Conservation (phyloP, 73 alveolate genomes). For the Paramecium biaurelia region DNA sequence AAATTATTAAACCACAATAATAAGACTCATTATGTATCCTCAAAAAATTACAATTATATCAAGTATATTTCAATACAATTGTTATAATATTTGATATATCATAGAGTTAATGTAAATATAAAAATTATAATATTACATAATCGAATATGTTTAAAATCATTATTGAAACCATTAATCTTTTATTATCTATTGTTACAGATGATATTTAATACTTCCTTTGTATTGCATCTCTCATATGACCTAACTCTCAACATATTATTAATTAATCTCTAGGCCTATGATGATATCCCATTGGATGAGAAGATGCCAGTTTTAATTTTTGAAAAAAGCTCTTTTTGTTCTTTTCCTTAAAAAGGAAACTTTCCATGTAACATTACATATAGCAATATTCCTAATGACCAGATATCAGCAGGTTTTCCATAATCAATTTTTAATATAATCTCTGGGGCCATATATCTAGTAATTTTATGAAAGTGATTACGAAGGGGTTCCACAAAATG, state of each 20-base stretch:
- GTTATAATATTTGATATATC: too few species aligned
- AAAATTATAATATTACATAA: too few species aligned
- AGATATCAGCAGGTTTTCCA: slow-evolving; percentile 79
- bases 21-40: too few species aligned
- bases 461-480: background rate
- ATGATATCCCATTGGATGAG: background rate
- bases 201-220: background rate
- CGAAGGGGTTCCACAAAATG: slow-evolving; percentile 82
- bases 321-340: slow-evolving; percentile 61
- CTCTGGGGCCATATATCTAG: slow-evolving; percentile 80
- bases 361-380: slow-evolving; percentile 69
- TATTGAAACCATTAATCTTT: background rate
- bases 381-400: slow-evolving; percentile 75
- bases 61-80: too few species aligned
- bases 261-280: background rate
- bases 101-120: too few species aligned
- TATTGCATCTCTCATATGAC: background rate
- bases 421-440: slow-evolving; percentile 72
- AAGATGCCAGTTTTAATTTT: slow-evolving; percentile 70
- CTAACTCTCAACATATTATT: background rate
- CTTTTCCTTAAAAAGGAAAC: slow-evolving; percentile 69
- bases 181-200: background rate
- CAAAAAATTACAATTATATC: too few species aligned
- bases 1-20: too few species aligned
- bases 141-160: background rate